These are phyloP conservation scores for Miamiensis avidus DNA, from an alignment of 169 alveolate species.

Conservation along the genomic window DNA sequence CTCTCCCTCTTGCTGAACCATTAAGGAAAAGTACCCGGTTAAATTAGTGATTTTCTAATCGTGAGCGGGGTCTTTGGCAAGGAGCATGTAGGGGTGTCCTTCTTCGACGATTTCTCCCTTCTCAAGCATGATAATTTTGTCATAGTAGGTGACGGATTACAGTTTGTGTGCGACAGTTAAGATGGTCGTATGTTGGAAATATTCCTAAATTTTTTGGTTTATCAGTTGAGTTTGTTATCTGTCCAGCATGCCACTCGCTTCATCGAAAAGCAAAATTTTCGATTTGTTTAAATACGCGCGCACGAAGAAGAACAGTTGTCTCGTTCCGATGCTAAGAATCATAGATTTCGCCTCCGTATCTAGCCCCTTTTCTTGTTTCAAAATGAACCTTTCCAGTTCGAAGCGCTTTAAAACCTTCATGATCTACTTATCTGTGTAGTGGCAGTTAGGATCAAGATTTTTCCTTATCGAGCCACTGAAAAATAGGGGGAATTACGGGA, in stretches of 20 bases:
- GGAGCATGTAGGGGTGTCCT: neutral
- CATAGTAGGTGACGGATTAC: neutral
- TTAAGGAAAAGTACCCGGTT: neutral
- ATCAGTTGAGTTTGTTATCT: neutral
- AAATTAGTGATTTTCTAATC: neutral
- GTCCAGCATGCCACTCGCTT: neutral
- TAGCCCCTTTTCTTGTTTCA: neutral
- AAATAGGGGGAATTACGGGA: slow-evolving; percentile 85
- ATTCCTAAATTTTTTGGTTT: neutral
- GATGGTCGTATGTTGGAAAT: neutral
- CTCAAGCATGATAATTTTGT: neutral
- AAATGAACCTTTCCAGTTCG: neutral
- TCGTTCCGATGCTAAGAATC: neutral
- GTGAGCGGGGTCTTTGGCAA: neutral
- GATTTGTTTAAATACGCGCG: neutral
- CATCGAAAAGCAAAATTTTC: neutral
- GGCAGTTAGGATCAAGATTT: slow-evolving; percentile 79
- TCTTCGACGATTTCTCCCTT: neutral
- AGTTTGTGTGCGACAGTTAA: neutral
- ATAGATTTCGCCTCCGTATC: neutral
- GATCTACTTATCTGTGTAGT: slow-evolving; percentile 51
- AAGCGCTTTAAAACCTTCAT: slow-evolving; percentile 44
- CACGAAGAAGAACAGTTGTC: neutral
- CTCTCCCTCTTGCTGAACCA: neutral
- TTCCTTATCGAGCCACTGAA: slow-evolving; percentile 74